Percentiles rank a stretch among this genome's conserved stretches.
These are phyloP conservation scores for Abelmoschus esculentus DNA, from an alignment of 345 rosid genomes.

Conservation along the genomic window DNA sequence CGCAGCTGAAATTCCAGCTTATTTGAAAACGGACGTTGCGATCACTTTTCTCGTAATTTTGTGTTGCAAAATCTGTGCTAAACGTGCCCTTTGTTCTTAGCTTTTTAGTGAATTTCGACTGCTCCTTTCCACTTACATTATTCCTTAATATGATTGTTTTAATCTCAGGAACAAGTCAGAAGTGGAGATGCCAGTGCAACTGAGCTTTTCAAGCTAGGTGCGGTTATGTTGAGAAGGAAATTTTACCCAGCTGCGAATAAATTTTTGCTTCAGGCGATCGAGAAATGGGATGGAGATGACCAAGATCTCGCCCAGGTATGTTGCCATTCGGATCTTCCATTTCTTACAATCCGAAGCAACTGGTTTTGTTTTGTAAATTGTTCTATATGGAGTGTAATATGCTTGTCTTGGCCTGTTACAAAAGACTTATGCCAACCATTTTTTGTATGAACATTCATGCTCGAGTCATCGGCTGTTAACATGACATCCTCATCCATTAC, in stretches of 20 bases:
- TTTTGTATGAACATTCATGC: not conserved
- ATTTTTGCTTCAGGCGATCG: constrained; percentile 78
- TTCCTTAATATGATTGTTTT: not conserved
- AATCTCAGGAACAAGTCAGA: constrained; percentile 85
- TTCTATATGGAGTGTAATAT: not conserved
- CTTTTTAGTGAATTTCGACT: not conserved
- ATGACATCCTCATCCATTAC: not conserved
- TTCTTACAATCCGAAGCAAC: not conserved
- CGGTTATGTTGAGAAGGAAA: constrained; percentile 88
- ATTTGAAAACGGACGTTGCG: too few species aligned
- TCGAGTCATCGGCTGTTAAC: not conserved
- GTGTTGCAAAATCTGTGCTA: too few species aligned
- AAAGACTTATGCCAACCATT: not conserved
- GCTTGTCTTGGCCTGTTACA: not conserved
- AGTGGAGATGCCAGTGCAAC: constrained; percentile 99
- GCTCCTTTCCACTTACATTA: not conserved
- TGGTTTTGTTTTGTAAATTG: not conserved
- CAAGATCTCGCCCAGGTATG: constrained; percentile 98
- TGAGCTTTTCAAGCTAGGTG: constrained; percentile 88
- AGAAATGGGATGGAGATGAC: constrained; percentile 96
- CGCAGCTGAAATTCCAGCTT: too few species aligned
- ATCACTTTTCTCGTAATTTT: too few species aligned
- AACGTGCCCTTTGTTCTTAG: constrained; percentile 4
- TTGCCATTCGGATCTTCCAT: not conserved
- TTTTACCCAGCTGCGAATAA: constrained; percentile 86